Conservation (phyloP, 2,329 filamentous ascomycete genomes). For the Pseudogymnoascus pannorum region DNA sequence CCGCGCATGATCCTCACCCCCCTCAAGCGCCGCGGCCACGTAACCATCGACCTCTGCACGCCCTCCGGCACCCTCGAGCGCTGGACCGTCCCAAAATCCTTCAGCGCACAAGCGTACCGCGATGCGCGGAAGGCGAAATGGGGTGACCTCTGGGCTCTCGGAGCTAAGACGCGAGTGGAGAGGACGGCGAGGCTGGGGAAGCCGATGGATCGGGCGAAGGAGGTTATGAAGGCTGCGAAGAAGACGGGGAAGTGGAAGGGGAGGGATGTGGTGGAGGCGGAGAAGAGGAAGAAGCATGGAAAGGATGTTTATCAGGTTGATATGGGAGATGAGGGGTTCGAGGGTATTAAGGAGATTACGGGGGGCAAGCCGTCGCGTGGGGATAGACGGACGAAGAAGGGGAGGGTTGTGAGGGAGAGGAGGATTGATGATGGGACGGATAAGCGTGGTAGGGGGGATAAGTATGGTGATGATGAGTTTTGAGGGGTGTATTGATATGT, state of each 20-base stretch:
- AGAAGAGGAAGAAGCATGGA: slow-evolving; percentile 36
- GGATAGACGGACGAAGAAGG: slow-evolving; percentile 29
- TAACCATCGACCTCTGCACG: slow-evolving; percentile 87
- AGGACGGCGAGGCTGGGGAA: slow-evolving; percentile 54
- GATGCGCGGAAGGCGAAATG: slow-evolving; percentile 85
- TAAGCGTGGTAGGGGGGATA: not conserved
- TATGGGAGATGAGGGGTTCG: slow-evolving; percentile 25
- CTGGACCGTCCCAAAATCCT: slow-evolving; percentile 84
- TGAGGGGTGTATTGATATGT: not conserved
- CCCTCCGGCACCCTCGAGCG: slow-evolving; percentile 78
- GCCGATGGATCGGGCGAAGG: slow-evolving; percentile 24
- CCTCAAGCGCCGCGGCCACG: slow-evolving; percentile 80
- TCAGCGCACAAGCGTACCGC: slow-evolving; percentile 74
- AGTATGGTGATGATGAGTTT: not conserved
- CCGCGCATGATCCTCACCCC: slow-evolving; percentile 74
- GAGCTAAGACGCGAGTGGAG: slow-evolving; percentile 73
- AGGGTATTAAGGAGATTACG: slow-evolving; percentile 23
- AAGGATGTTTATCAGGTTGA: slow-evolving; percentile 35
- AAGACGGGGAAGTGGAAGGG: slow-evolving; percentile 36
- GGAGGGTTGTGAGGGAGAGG: slow-evolving; percentile 30
- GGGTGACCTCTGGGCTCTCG: slow-evolving; percentile 94
- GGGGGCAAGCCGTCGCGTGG: slow-evolving; percentile 13
- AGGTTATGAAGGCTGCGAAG: slow-evolving; percentile 28
- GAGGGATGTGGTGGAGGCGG: slow-evolving; percentile 35
- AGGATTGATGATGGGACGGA: slow-evolving; percentile 19